Percentiles rank a stretch among this genome's conserved stretches.
Evolutionary conservation across 768 basidiomycete species (phyloP).

Genomic region (Agaricus sinodeliciosus): DNA sequence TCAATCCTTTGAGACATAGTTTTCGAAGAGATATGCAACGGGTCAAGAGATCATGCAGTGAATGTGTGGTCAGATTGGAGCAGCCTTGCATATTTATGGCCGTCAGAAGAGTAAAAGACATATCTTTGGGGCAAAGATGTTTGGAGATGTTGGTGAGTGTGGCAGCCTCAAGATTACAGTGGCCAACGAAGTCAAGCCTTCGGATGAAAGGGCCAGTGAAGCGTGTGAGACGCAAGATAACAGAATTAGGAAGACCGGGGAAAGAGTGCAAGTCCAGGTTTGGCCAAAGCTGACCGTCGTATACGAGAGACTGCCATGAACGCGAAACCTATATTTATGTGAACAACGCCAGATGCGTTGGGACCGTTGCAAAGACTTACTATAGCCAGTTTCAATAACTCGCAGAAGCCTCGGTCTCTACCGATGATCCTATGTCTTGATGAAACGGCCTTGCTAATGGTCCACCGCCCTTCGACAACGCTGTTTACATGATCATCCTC

Average conservation of each 20-base stretch:
- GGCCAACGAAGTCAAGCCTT: conserved; percentile 57
- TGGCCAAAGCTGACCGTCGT: conserved; percentile 86
- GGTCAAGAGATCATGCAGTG: conserved; percentile 64
- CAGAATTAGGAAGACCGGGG: conserved; percentile 43
- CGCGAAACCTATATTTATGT: conserved; percentile 56
- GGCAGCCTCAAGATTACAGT: conserved; percentile 41
- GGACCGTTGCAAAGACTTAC: conserved; percentile 38
- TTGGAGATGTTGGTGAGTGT: conserved; percentile 48
- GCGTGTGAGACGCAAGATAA: conserved; percentile 47
- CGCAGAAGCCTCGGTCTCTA: conserved; percentile 62
- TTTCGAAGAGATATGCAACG: conserved; percentile 53
- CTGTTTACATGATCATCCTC: conserved; percentile 49
- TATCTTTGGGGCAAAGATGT: conserved; percentile 41
- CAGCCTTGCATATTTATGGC: conserved; percentile 71
- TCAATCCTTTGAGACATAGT: conserved; percentile 62
- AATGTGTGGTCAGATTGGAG: conserved; percentile 50
- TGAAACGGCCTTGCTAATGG: conserved; percentile 51
- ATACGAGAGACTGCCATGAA: conserved; percentile 65
- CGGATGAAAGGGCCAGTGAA: conserved; percentile 60
- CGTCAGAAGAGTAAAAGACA: conserved; percentile 62
- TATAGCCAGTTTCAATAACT: conserved; percentile 73
- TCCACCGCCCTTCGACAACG: conserved; percentile 47
- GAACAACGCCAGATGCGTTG: conserved; percentile 9
- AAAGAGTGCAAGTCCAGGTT: conserved; percentile 58
- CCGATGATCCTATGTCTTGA: conserved; percentile 71